phyloP scores from a whole-genome alignment of 371 early-diverging fungal genomes.

The Mucor mucedo region DNA sequence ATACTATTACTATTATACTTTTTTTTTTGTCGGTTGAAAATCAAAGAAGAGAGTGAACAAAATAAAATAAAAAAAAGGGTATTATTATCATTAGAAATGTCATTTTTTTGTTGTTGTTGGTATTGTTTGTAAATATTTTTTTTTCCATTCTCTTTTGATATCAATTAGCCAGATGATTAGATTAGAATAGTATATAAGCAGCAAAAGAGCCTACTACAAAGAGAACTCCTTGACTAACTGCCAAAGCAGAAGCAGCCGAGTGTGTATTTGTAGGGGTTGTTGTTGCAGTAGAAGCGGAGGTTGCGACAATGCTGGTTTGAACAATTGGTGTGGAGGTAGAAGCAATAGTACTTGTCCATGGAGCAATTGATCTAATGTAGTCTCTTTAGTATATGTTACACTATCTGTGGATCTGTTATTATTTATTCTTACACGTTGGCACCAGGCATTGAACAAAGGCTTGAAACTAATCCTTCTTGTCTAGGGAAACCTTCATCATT shows the following conservation, averaged over 20 bases:
- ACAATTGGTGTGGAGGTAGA: constrained; percentile 24
- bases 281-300: constrained; percentile 12
- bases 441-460: constrained; percentile 34
- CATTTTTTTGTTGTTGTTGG: constrained; percentile 7
- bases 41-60: constrained; percentile 5
- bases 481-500: constrained; percentile 20
- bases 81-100: constrained; percentile 9
- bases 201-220: constrained; percentile 20
- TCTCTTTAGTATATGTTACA: constrained; percentile 2
- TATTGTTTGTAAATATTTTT: constrained; percentile 3
- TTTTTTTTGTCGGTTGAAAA: constrained; percentile 3
- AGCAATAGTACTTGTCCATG: constrained; percentile 28
- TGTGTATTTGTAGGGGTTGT: constrained; percentile 19
- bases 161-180: background rate
- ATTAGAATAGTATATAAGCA: constrained; percentile 31
- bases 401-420: background rate
- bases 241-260: constrained; percentile 28
- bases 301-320: constrained; percentile 11
- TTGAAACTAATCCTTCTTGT: constrained; percentile 23
- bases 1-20: constrained; percentile 8
- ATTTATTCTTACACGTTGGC: constrained; percentile 36
- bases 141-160: background rate
- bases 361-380: constrained; percentile 27
- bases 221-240: constrained; percentile 21
- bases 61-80: constrained; percentile 3